phyloP scores from a whole-genome alignment of 768 basidiomycete species.

The Suillus bovinus region DNA sequence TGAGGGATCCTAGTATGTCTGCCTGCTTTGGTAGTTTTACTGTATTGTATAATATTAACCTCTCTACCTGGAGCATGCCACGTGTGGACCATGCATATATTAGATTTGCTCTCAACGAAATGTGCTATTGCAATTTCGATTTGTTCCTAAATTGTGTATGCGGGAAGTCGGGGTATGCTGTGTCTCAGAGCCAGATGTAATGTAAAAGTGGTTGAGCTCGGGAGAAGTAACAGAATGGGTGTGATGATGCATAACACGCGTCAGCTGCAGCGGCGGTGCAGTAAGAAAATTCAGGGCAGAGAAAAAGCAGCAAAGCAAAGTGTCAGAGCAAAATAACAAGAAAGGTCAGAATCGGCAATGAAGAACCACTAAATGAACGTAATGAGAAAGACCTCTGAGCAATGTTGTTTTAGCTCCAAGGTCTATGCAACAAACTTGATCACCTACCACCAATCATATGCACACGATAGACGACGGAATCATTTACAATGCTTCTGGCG shows the following conservation, averaged over 20 bases:
- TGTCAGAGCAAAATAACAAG: constrained; percentile 21
- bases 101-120: not conserved
- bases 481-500: constrained; percentile 22
- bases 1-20: not conserved
- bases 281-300: constrained; percentile 4
- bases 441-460: constrained; percentile 26
- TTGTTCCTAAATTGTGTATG: constrained; percentile 7
- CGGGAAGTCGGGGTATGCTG: constrained; percentile 18
- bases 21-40: not conserved
- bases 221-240: constrained; percentile 11
- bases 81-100: not conserved
- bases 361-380: constrained; percentile 27
- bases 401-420: constrained; percentile 7
- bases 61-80: no score
- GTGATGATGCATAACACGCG: constrained; percentile 3
- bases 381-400: constrained; percentile 24
- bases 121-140: not conserved
- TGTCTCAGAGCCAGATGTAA: constrained; percentile 16
- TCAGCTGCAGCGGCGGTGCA: not conserved
- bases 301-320: constrained; percentile 12
- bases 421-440: constrained; percentile 23
- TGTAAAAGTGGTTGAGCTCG: constrained; percentile 12
- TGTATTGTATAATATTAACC: not conserved
- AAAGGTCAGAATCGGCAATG: constrained; percentile 9
- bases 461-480: constrained; percentile 9